A percentile compares a stretch with the other conserved stretches of the same genome.
These are phyloP conservation scores for Fusarium virguliforme DNA, from an alignment of 2,329 filamentous ascomycete genomes.

Conservation along the genomic window DNA sequence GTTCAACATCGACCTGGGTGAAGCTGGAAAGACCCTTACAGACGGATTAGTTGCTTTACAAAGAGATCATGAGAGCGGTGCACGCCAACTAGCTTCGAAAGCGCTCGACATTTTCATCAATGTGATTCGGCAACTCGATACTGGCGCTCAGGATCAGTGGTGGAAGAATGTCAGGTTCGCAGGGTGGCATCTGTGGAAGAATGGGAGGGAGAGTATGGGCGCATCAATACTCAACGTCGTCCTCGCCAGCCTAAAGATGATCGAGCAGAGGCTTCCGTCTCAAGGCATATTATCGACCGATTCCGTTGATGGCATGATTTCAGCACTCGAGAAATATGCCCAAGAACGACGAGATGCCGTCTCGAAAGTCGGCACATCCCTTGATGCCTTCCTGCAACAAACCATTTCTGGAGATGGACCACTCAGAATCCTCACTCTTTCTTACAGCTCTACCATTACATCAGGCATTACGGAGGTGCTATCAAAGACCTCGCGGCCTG, in stretches of 20 bases:
- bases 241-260: slow-evolving; percentile 62
- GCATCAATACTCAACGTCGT: slow-evolving; percentile 70
- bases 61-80: slow-evolving; percentile 72
- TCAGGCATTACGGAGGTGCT: slow-evolving; percentile 64
- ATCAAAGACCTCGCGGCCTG: slow-evolving; percentile 51
- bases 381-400: slow-evolving; percentile 55
- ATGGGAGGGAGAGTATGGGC: slow-evolving; percentile 77
- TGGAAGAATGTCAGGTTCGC: slow-evolving; percentile 71
- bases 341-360: slow-evolving; percentile 47
- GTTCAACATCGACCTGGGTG: slow-evolving; percentile 69
- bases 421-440: slow-evolving; percentile 72
- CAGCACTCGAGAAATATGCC: slow-evolving; percentile 39
- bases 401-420: slow-evolving; percentile 41
- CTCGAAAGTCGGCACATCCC: slow-evolving; percentile 55
- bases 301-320: slow-evolving; percentile 40
- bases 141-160: slow-evolving; percentile 59
- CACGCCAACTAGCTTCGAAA: slow-evolving; percentile 70
- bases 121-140: slow-evolving; percentile 59
- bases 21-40: slow-evolving; percentile 63
- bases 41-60: slow-evolving; percentile 66
- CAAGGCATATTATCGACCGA: slow-evolving; percentile 13
- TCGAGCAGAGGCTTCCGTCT: slow-evolving; percentile 54
- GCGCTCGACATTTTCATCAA: slow-evolving; percentile 67
- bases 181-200: slow-evolving; percentile 77
- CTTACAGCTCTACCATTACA: slow-evolving; percentile 74